Conservation (phyloP, 2,329 filamentous ascomycete species). For the Gnomoniopsis smithogilvyi region DNA sequence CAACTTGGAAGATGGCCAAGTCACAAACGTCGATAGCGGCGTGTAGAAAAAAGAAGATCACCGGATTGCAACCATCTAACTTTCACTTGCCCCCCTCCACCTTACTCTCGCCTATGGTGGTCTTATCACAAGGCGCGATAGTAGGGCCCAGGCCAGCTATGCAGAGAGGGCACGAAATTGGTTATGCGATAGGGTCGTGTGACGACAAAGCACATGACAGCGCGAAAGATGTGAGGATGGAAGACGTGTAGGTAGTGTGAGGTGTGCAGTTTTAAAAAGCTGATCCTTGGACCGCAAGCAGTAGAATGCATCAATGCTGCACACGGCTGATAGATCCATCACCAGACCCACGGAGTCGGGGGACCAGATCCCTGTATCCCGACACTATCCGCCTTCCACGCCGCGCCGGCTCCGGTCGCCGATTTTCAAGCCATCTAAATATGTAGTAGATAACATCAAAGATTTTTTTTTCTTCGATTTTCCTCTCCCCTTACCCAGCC, state of each 20-base stretch:
- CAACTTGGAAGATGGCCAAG: neutral
- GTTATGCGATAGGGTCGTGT: no score
- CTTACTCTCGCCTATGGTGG: neutral
- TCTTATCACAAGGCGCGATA: no score
- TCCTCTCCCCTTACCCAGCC: no score
- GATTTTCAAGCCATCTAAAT: neutral
- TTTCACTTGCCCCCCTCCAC: conserved; percentile 3
- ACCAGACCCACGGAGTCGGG: neutral
- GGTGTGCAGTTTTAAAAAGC: no score
- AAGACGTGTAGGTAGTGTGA: no score
- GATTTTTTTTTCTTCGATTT: no score
- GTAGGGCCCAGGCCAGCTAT: neutral
- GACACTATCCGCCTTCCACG: neutral
- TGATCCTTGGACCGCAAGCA: neutral
- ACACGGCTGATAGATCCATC: neutral
- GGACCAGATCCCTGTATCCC: neutral
- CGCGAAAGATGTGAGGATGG: no score
- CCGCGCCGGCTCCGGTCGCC: neutral
- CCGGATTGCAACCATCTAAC: conserved; percentile 7
- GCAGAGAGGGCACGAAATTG: neutral
- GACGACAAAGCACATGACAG: no score
- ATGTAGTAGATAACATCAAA: no score
- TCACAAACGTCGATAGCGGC: neutral
- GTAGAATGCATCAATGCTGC: neutral
- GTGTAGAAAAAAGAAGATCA: neutral